Conservation (phyloP, 2,329 filamentous ascomycete genomes). For the Byssochlamys sp. region DNA sequence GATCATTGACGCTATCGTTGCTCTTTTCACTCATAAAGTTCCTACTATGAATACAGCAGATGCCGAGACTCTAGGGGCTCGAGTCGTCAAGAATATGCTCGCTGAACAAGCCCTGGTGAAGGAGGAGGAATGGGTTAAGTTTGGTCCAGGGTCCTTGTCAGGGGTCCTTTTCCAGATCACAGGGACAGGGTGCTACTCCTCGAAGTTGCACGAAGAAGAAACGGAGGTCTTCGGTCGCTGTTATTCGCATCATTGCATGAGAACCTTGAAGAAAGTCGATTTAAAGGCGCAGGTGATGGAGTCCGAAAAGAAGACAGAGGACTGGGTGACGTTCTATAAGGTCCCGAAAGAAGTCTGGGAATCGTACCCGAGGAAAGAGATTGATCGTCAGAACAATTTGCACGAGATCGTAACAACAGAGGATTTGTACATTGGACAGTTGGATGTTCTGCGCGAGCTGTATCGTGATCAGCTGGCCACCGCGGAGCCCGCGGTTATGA, state of each 20-base stretch:
- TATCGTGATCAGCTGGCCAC: conserved; percentile 72
- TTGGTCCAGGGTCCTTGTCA: conserved; percentile 67
- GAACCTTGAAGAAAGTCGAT: conserved; percentile 90
- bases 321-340: conserved; percentile 85
- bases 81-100: conserved; percentile 72
- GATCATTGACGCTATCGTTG: conserved; percentile 77
- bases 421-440: conserved; percentile 78
- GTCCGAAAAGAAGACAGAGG: conserved; percentile 59
- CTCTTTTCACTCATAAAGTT: conserved; percentile 85
- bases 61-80: conserved; percentile 73
- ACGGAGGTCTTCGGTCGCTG: conserved; percentile 60
- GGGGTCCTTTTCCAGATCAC: conserved; percentile 91
- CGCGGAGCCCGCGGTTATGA: conserved; percentile 70
- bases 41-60: conserved; percentile 98
- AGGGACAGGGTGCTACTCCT: conserved; percentile 80
- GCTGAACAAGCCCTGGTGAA: conserved; percentile 65
- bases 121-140: conserved; percentile 97
- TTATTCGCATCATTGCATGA: conserved; percentile 87
- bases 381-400: conserved; percentile 84
- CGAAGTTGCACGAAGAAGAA: conserved; percentile 62
- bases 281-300: conserved; percentile 63
- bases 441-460: conserved; percentile 73
- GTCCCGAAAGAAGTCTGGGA: conserved; percentile 68
- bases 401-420: conserved; percentile 94
- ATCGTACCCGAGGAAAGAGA: conserved; percentile 67